Conservation (phyloP, 257 asterid species). For the Rhazya stricta region DNA sequence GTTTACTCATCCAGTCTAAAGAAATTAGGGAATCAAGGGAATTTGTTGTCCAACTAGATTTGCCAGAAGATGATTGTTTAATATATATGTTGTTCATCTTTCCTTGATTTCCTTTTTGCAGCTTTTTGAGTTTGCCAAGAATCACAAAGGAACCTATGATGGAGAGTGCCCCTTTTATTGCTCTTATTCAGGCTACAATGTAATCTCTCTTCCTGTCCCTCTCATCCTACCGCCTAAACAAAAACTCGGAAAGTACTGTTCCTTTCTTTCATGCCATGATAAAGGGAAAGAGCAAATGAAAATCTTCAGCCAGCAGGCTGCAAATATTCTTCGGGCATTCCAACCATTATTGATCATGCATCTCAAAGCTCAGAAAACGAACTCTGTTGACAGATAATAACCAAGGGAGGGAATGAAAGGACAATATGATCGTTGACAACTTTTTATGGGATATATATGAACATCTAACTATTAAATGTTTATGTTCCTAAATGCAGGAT, state of each 20-base stretch:
- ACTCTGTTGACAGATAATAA: not conserved
- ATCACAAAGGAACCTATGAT: conserved; percentile 63
- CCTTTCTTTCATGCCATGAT: not conserved
- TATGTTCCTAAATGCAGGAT: conserved; percentile 40
- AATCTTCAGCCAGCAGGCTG: not conserved
- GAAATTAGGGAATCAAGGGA: not conserved
- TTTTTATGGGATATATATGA: not conserved
- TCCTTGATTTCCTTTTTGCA: conserved; percentile 22
- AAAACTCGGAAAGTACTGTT: not conserved
- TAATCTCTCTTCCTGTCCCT: conserved; percentile 19
- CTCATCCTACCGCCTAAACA: not conserved
- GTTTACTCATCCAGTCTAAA: not conserved
- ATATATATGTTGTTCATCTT: not conserved
- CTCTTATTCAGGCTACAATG: conserved; percentile 77
- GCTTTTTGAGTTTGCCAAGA: conserved; percentile 58
- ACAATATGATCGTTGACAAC: no score
- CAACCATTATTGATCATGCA: not conserved
- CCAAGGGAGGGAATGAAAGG: not conserved
- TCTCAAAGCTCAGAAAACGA: not conserved
- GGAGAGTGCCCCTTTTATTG: conserved; percentile 94
- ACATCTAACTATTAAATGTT: conserved; percentile 4
- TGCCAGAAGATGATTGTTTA: not conserved
- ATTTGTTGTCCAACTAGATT: not conserved
- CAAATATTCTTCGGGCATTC: not conserved
- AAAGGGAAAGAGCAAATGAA: not conserved